Conservation (phyloP, 2,329 filamentous ascomycete species). For the Cladosporium austrohemisphaericum region DNA sequence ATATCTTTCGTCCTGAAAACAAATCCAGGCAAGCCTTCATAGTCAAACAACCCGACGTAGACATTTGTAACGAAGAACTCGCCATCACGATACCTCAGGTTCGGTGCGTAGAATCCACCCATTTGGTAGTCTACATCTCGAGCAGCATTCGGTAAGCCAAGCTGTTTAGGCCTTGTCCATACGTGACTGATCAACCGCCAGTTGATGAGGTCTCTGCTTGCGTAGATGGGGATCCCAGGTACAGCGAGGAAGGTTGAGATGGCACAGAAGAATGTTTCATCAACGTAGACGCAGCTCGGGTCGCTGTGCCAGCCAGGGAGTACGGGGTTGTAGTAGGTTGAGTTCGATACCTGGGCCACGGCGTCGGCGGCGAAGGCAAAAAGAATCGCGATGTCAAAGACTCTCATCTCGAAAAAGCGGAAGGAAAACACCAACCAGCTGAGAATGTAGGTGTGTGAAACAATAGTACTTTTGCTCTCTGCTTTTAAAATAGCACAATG, state of each 20-base stretch:
- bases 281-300: slow-evolving; percentile 43
- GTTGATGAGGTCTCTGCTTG: slow-evolving; percentile 42
- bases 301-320: slow-evolving; percentile 47
- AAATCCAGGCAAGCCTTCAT: slow-evolving; percentile 36
- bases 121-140: slow-evolving; percentile 32
- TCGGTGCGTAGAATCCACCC: slow-evolving; percentile 42
- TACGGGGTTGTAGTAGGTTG: slow-evolving; percentile 41
- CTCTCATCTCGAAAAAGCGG: too few species aligned
- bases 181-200: slow-evolving; percentile 39
- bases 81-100: slow-evolving; percentile 39
- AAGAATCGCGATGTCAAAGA: too few species aligned
- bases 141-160: slow-evolving; percentile 32
- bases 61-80: slow-evolving; percentile 36
- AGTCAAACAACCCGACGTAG: slow-evolving; percentile 27
- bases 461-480: too few species aligned
- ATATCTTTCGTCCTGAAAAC: slow-evolving; percentile 46
- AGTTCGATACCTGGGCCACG: too few species aligned
- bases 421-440: too few species aligned
- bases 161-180: slow-evolving; percentile 35
- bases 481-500: too few species aligned
- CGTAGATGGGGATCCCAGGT: slow-evolving; percentile 45
- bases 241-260: slow-evolving; percentile 46
- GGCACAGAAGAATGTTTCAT: slow-evolving; percentile 44
- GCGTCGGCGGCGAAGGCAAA: too few species aligned
- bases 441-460: too few species aligned